Evolutionary conservation across 164 flowering plant genomes (phyloP).

Genomic region (Macadamia tetraphylla): DNA sequence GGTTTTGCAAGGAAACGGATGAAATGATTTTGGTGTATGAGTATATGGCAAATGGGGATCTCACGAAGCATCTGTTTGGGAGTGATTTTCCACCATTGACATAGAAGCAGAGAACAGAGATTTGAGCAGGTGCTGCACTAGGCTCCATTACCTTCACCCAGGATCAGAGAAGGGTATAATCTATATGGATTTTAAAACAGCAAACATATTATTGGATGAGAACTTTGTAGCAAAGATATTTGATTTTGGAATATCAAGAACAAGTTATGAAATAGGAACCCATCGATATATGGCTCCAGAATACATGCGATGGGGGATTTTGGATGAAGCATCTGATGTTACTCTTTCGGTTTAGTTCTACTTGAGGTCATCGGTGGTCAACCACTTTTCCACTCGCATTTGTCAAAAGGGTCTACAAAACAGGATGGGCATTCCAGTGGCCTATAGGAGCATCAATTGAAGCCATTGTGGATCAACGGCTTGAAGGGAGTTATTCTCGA

Average conservation of each 20-base stretch:
- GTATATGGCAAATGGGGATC: constrained; percentile 54
- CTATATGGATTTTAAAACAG: too few species aligned
- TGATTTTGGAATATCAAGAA: too few species aligned
- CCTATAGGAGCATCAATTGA: constrained; percentile 44
- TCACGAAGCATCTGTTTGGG: constrained; percentile 60
- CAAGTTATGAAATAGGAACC: background rate
- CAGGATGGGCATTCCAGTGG: constrained; percentile 53
- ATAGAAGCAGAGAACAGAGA: constrained; percentile 60
- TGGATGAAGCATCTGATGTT: constrained; percentile 64
- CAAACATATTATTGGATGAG: too few species aligned
- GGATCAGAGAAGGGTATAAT: constrained; percentile 33
- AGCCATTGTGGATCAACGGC: constrained; percentile 45
- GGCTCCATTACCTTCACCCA: constrained; percentile 72
- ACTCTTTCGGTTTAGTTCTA: constrained; percentile 68
- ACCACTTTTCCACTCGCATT: constrained; percentile 25
- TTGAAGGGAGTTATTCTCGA: constrained; percentile 38
- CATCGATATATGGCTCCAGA: constrained; percentile 74
- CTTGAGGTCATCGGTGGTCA: constrained; percentile 67
- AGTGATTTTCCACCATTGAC: constrained; percentile 44
- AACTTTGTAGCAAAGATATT: too few species aligned
- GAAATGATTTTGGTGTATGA: too few species aligned
- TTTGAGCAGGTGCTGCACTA: constrained; percentile 15
- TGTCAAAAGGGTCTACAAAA: constrained; percentile 64
- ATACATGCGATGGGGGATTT: constrained; percentile 56
- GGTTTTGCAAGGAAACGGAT: too few species aligned